phyloP scores from a whole-genome alignment of 345 rosid genomes.

The Angophora floribunda region DNA sequence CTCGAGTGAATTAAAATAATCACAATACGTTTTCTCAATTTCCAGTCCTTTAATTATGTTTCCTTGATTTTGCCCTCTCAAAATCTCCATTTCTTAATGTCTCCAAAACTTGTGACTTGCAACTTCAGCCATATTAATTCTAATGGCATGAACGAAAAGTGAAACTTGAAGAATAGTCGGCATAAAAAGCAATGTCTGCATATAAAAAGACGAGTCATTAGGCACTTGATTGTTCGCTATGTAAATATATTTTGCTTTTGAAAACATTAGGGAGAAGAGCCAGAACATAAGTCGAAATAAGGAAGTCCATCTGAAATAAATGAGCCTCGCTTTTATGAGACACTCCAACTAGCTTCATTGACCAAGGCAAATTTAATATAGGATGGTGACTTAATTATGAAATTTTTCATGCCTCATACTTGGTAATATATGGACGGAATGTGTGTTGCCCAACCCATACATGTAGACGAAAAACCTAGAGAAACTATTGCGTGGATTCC shows the following conservation, averaged over 20 bases:
- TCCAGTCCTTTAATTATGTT: too few relatives aligned
- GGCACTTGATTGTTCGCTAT: background rate
- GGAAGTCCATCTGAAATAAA: too few relatives aligned
- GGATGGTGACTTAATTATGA: too few relatives aligned
- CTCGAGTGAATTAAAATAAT: too few relatives aligned
- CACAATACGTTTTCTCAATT: too few relatives aligned
- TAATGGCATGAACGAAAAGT: background rate
- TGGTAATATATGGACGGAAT: background rate
- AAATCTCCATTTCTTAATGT: background rate
- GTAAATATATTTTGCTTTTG: background rate
- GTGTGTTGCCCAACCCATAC: background rate
- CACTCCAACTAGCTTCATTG: too few relatives aligned
- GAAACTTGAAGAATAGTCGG: background rate
- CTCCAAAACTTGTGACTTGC: background rate
- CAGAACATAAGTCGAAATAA: too few relatives aligned
- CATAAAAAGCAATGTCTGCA: background rate
- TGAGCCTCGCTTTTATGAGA: too few relatives aligned
- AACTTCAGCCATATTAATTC: too few relatives aligned
- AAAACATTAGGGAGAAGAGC: too few relatives aligned
- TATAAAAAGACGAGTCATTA: background rate
- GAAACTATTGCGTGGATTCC: too few relatives aligned
- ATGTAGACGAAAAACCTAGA: background rate
- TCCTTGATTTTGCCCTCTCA: background rate
- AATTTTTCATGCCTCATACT: background rate
- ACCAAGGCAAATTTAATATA: too few relatives aligned